Conservation (phyloP, 2,329 filamentous ascomycete species). For the Colletotrichum cuscutae region DNA sequence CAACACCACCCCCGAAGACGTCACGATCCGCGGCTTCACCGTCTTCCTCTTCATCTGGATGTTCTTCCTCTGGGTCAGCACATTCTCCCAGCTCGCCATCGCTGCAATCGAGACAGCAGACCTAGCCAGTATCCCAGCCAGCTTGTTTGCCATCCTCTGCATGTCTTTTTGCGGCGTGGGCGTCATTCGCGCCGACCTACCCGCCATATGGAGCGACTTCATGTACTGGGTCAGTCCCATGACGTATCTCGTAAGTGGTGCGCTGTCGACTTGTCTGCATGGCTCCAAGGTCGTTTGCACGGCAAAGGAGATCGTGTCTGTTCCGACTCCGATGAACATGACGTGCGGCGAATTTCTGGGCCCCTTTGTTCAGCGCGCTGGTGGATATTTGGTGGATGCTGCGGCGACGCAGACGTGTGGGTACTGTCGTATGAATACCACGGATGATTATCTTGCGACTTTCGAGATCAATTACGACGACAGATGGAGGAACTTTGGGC, state of each 20-base stretch:
- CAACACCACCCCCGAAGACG: slow-evolving; percentile 55
- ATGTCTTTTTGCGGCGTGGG: slow-evolving; percentile 37
- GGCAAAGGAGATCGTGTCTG: slow-evolving; percentile 31
- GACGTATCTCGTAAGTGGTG: slow-evolving; percentile 43
- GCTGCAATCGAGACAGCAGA: slow-evolving; percentile 34
- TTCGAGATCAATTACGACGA: slow-evolving; percentile 58
- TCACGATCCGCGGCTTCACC: slow-evolving; percentile 28
- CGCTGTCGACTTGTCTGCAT: slow-evolving; percentile 41
- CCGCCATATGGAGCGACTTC: slow-evolving; percentile 36
- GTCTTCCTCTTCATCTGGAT: slow-evolving; percentile 36
- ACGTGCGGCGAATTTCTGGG: slow-evolving; percentile 35
- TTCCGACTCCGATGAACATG: slow-evolving; percentile 27
- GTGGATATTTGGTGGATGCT: slow-evolving; percentile 30
- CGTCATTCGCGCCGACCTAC: slow-evolving; percentile 27
- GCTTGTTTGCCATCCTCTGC: slow-evolving; percentile 32
- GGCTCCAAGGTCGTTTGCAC: slow-evolving; percentile 33
- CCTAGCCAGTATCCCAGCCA: slow-evolving; percentile 27
- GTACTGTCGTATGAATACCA: slow-evolving; percentile 51
- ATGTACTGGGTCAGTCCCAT: slow-evolving; percentile 39
- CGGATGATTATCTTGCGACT: slow-evolving; percentile 49
- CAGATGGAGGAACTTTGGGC: slow-evolving; percentile 62
- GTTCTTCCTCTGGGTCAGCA: slow-evolving; percentile 35
- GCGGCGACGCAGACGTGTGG: slow-evolving; percentile 54
- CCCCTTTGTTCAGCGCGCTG: slow-evolving; percentile 20
- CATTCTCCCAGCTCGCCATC: slow-evolving; percentile 35